phyloP scores from a whole-genome alignment of 768 basidiomycete genomes.

The Dacryopinax spathularia region DNA sequence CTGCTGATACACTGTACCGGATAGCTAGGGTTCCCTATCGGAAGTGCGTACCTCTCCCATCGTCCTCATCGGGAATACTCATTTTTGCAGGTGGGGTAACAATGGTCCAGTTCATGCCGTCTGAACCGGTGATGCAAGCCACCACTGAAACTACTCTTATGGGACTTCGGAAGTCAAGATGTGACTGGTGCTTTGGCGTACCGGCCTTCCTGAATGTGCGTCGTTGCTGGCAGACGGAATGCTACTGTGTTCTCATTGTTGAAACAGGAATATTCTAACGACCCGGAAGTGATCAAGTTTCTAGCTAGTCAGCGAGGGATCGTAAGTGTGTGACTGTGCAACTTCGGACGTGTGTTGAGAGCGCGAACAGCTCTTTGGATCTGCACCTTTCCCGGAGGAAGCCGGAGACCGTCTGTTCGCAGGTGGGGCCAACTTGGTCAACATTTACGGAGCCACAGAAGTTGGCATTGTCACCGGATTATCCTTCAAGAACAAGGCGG shows the following conservation, averaged over 20 bases:
- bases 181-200: constrained; percentile 19
- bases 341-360: neutral
- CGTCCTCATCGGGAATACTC: neutral
- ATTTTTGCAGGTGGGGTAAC: constrained; percentile 1
- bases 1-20: neutral
- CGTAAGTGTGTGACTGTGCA: constrained; percentile 10
- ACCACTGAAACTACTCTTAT: constrained; percentile 23
- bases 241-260: no score
- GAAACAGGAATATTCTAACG: constrained; percentile 20
- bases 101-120: constrained; percentile 22
- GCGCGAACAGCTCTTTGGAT: constrained; percentile 17
- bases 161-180: constrained; percentile 15
- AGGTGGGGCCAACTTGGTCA: constrained; percentile 15
- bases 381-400: constrained; percentile 17
- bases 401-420: constrained; percentile 17
- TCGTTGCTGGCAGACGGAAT: no score
- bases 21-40: neutral
- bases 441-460: constrained; percentile 8
- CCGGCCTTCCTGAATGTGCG: constrained; percentile 25
- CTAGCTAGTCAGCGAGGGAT: constrained; percentile 16
- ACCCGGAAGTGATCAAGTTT: constrained; percentile 12
- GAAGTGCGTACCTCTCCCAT: neutral
- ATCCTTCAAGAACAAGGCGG: neutral
- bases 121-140: constrained; percentile 18
- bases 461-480: neutral